Evolutionary conservation across 2,329 filamentous ascomycete species (phyloP), one percentile per base, ranked within the genome.

Genomic region (Rhynchosporium agropyri): DNA sequence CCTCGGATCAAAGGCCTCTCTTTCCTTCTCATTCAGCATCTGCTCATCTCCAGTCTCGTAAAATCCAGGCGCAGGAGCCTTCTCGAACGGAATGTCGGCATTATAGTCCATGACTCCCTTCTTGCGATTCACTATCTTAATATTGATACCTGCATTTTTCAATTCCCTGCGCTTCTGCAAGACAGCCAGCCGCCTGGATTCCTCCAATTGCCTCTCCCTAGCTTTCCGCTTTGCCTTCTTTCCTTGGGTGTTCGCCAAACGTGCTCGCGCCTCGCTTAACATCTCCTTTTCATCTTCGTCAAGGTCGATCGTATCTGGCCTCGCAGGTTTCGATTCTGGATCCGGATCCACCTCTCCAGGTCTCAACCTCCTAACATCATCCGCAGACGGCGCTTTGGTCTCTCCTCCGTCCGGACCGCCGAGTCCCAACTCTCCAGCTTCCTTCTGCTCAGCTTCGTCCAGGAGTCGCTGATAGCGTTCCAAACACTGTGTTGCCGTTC

Each of bases 261-360:
- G 92, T 61, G 95, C 95, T 74, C 95, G 91, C 70, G 95, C 95
- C 79, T 99, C 95, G 75, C 93, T 97, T 73, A 99, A 79, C 95
- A 99, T 99, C 78, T 99, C 95, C 80, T 99, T 98, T 78, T 99
- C 95, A 74, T 99, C 95, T 76, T 99, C 95, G 75, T 99, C 95
- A 72, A 99, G 87, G 77, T 99, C 95, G 75, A 99, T 95, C 5
- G 95, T 97, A 76, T 99, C 95, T 45, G 95, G 95, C 64, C 93
- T 85, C 42, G 95, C 95, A 61, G 95, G 95, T 76, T 97, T 97
- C 70, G 90, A 95, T 78, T 99, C 95, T 9, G 95, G 92, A 73
- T 98, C 94, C n/a, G 94, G 93, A 72, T 99, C 95, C 65, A 97
- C 84, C 79, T 99, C 95, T 69, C 95, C 95, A 5, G 95, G 94